These are phyloP conservation scores for Exutisphaerella laricina DNA, from an alignment of 2,329 filamentous ascomycete genomes.

Conservation along the genomic window DNA sequence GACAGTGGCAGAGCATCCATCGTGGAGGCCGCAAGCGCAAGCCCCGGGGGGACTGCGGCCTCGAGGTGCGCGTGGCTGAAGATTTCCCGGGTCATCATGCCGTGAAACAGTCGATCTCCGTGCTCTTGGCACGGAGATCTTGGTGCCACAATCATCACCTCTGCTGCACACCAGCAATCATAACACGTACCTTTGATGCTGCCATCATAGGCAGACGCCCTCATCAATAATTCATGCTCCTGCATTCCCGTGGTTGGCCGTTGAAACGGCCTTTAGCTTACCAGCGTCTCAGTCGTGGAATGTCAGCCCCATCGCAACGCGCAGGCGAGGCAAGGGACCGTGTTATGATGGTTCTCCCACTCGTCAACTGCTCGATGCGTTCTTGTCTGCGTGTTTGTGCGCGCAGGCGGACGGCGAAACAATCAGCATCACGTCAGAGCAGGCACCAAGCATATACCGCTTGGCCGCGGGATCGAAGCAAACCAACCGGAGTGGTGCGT, in stretches of 20 bases:
- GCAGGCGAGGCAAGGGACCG: constrained; percentile 4
- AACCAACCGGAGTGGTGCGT: constrained; percentile 2
- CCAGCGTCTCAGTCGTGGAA: constrained; percentile 4
- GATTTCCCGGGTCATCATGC: too few relatives aligned
- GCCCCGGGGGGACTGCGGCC: too few relatives aligned
- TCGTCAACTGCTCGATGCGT: not conserved
- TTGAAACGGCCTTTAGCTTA: not conserved
- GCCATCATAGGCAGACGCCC: too few relatives aligned
- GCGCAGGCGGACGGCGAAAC: not conserved
- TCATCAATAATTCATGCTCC: too few relatives aligned
- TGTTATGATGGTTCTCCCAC: not conserved
- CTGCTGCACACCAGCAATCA: too few relatives aligned
- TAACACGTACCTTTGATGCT: too few relatives aligned
- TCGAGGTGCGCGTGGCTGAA: too few relatives aligned
- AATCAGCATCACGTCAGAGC: not conserved
- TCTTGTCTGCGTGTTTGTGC: not conserved
- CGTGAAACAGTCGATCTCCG: too few relatives aligned
- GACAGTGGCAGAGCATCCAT: too few relatives aligned
- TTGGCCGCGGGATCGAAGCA: constrained; percentile 16
- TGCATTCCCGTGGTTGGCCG: not conserved
- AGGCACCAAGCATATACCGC: constrained; percentile 1
- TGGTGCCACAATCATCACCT: too few relatives aligned
- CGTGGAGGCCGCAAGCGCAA: too few relatives aligned
- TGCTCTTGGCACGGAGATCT: too few relatives aligned
- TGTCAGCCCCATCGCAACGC: not conserved